Base-by-base conservation (phyloP, 228 moss, liverwort and hornwort species). In the Sphagnum magellanicum region DNA sequence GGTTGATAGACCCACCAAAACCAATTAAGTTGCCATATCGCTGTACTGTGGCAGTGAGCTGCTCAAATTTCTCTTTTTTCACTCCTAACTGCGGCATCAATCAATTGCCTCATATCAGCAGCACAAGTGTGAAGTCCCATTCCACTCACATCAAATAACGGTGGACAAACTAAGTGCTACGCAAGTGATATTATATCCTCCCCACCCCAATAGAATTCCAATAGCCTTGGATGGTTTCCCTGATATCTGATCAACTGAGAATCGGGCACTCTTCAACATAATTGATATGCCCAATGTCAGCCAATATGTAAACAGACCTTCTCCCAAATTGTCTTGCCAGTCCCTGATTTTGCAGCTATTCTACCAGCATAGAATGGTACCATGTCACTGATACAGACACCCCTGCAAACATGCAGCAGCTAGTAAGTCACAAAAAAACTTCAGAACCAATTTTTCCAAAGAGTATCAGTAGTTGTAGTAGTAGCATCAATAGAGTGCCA, bases 381-480 rank as follows among this genome's bases (percentile, higher is more conserved):
- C 93, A 98, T 77, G 71, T 97, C 97, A 77, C 93, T 98, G 73
- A 98, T 89, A 81, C 97, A 98, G 60, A 98, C 97, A 74, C 97
- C 93, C 84, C 83, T 87, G 78, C 65, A 67, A 69, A 71, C 12
- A 52, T 59, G 60, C 69, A 60, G 47, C n/a, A 7, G 14, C 6
- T 52, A 53, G 51, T 17, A 67, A 67, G 67, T 67, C 32, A 67
- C 47, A 64, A 32, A 32, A 32, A 32, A 32, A 32, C 32, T 32
- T 32, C 32, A 32, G 32, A 32, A 32, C 32, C 32, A 32, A 32
- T 32, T 32, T 32, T 32, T 2, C 32, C 32, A 32, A 32, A 1
- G 1, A 32, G 32, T 32, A 32, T 32, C 32, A 32, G 32, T 32
- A 32, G 32, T 32, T 32, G 32, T 32, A 32, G 3, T 32, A 32